Evolutionary conservation across 2,329 filamentous ascomycete genomes (phyloP), one percentile per base, ranked within the genome.

Genomic region (Aspergillus chevalieri): DNA sequence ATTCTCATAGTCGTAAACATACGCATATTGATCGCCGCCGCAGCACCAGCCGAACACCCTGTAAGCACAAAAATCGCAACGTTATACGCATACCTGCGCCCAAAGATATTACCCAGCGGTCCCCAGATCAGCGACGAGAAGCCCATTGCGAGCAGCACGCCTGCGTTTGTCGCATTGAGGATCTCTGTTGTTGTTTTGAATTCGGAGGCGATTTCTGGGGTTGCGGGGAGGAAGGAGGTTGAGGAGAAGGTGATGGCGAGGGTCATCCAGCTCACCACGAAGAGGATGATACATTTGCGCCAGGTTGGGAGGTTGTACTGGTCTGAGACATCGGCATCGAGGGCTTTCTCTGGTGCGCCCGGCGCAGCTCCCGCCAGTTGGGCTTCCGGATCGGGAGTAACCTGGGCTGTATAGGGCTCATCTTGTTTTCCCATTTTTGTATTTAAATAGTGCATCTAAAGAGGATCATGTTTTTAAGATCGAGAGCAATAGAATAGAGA

Each of bases 221-320:
- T 63, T 1, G 70, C 72, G 17, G 68, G 65, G 10, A 74, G 57
- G 15, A 74, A 53, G 3, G 70, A 69, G 9, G 72, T 73, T 52
- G 65, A 69, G n/a, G 67, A 70, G 53, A 72, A 74, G 36, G 70
- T 71, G 6, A 68, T 62, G 1, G 66, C 61, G 4, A 74, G 58
- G 2, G 70, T 68, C 60, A 71, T 67, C 69, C 69, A 74, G 51
- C 68, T 71, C 22, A 67, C 65, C 9, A 65, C 55, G 53, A 73
- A 72, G 38, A 74, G 59, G 22, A 74, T 71, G 19, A 73, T 56
- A 19, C 52, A 64, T 61, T 74, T 74, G 22, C 63, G 64, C 69
- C 69, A 72, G 48, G 44, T 48, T 7, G 67, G 64, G 10, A 67
- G 56, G 5, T 45, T 28, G 46, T 62, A 63, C 8, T 38, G 34